Evolutionary conservation across 2,329 filamentous ascomycete genomes (phyloP).

Genomic region (Aspergillus vadensis): DNA sequence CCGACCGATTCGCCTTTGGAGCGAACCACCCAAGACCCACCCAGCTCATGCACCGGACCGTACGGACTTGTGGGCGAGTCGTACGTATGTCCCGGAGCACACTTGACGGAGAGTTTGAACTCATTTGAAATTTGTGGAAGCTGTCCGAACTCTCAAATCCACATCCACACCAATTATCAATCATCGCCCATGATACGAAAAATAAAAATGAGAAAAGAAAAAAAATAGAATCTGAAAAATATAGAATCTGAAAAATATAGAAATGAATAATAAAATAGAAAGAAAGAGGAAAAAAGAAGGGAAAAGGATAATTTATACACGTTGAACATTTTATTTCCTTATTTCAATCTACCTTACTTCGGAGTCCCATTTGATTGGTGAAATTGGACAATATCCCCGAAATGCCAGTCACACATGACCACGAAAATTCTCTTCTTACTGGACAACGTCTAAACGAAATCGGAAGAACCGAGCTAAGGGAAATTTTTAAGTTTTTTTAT

Average conservation of each 20-base stretch:
- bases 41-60: slow-evolving; percentile 31
- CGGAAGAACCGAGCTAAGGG: background rate
- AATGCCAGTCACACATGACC: background rate
- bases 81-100: background rate
- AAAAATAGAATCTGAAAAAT: too few species aligned
- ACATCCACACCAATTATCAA: background rate
- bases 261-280: too few species aligned
- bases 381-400: background rate
- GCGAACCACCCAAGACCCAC: slow-evolving; percentile 23
- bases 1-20: slow-evolving; percentile 11
- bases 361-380: background rate
- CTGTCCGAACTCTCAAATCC: background rate
- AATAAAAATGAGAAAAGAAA: too few species aligned
- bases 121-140: background rate
- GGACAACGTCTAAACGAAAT: too few species aligned
- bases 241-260: too few species aligned
- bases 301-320: too few species aligned
- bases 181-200: background rate
- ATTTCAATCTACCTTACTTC: too few species aligned
- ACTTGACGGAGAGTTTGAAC: background rate
- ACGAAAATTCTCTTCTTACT: background rate
- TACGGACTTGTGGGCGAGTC: slow-evolving; percentile 9
- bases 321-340: too few species aligned
- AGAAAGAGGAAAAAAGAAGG: too few species aligned
- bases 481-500: background rate